Percentiles rank a stretch among this genome's conserved stretches.
Evolutionary conservation across 2,329 filamentous ascomycete genomes (phyloP).

Genomic region (Sclerotinia subarctica): DNA sequence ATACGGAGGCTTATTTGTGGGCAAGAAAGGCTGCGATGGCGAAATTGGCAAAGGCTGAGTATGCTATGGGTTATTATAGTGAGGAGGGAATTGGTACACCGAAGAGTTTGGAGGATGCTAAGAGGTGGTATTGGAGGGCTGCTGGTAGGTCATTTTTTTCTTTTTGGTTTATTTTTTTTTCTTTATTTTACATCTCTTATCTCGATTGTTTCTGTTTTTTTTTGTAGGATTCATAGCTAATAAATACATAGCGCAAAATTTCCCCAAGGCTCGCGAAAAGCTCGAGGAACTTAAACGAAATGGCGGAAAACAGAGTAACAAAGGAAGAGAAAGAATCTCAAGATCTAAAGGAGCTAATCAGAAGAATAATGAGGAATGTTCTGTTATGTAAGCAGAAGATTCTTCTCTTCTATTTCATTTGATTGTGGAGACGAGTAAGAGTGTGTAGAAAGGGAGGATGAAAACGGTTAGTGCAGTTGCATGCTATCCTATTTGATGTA

Average conservation of each 20-base stretch:
- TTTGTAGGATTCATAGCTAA: not conserved
- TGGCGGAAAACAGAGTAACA: slow-evolving; percentile 65
- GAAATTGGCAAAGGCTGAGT: slow-evolving; percentile 89
- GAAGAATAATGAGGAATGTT: slow-evolving; percentile 85
- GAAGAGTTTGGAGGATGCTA: slow-evolving; percentile 88
- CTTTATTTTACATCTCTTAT: not conserved
- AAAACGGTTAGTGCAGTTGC: too few species aligned
- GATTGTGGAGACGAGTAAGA: not conserved
- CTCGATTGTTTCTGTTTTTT: too few species aligned
- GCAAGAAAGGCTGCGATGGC: slow-evolving; percentile 87
- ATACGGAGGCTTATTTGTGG: slow-evolving; percentile 97
- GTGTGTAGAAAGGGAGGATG: not conserved
- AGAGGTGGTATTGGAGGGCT: slow-evolving; percentile 96
- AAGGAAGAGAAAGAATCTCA: slow-evolving; percentile 74
- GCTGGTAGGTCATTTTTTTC: slow-evolving; percentile 69
- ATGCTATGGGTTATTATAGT: slow-evolving; percentile 97
- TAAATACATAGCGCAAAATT: slow-evolving; percentile 72
- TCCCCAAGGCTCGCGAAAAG: slow-evolving; percentile 86
- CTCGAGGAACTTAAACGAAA: slow-evolving; percentile 87
- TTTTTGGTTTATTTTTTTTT: not conserved
- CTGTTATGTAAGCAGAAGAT: slow-evolving; percentile 62
- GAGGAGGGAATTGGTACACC: slow-evolving; percentile 89
- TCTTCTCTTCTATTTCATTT: not conserved
- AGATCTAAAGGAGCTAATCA: slow-evolving; percentile 71
- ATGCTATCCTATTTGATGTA: too few species aligned